Evolutionary conservation across 495 filamentous ascomycete genomes (phyloP), one percentile per base, ranked within the genome.

Genomic region (Lindgomyces ingoldianus): DNA sequence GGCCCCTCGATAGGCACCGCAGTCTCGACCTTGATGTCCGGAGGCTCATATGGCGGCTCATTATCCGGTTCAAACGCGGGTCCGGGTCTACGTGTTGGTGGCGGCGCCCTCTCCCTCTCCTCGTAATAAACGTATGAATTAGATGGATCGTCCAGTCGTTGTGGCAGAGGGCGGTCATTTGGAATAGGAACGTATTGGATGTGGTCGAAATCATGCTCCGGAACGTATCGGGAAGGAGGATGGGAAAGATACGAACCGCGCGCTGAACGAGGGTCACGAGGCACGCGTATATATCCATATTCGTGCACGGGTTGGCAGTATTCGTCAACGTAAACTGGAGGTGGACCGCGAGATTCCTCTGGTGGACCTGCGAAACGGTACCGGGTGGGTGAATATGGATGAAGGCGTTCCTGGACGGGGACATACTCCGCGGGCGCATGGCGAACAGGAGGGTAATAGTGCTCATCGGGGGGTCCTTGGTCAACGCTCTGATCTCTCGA

Each of bases 401-500:
- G 54, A 4, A 55, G 60, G n/a, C 50, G 57, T 10, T 65, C 67
- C 30, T 70, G 55, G 16, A 65, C 25, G 10, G 67, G 57, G n/a
- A 65, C 39, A 50, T 70, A 70, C 16, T 70, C 67, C 1, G 41
- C 39, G 25, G 50, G 42, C 21, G 26, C 26, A 3, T 25, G 26
- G 16, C 55, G 54, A 4, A 42, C 8, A 21, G 18, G 49, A 18
- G 47, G 57, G 39, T 62, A 62, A 26, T 64, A 60, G 16, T 44
- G 21, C 2, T 65, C 67, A 47, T 65, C 67, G 11, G 45, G 48
- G 14, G 36, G 39, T 16, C 44, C 57, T 39, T 59, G 50, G 16
- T 65, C 67, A n/a, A 65, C 45, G 30, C 67, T 70, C 4, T 59
- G 62, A 30, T 70, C 67, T 25, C 67, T 55, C 9, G 66, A 64